Conservation (phyloP, 331 rosid species). For the Saraca asoca region DNA sequence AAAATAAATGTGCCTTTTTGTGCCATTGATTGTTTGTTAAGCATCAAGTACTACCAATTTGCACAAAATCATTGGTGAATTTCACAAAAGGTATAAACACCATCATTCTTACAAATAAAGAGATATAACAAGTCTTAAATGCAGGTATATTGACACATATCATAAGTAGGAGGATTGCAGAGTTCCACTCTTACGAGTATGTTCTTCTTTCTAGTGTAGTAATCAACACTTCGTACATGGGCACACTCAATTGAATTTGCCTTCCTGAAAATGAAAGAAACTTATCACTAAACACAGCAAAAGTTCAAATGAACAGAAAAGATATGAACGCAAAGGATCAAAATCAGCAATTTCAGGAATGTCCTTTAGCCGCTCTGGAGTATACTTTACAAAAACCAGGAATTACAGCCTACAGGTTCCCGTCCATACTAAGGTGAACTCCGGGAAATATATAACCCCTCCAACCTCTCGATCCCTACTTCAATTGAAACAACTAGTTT, state of each 20-base stretch:
- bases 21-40: constrained; percentile 17
- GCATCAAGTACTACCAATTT: constrained; percentile 9
- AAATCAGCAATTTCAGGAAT: constrained; percentile 11
- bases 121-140: constrained; percentile 17
- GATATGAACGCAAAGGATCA: background rate
- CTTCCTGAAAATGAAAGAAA: constrained; percentile 69
- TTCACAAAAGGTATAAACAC: constrained; percentile 18
- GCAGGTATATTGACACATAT: constrained; percentile 6
- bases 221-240: constrained; percentile 80
- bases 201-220: constrained; percentile 67
- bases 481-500: constrained; percentile 24
- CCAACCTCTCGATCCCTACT: constrained; percentile 16
- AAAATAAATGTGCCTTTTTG: constrained; percentile 14
- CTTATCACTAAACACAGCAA: constrained; percentile 25
- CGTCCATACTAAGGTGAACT: constrained; percentile 19
- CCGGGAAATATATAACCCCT: constrained; percentile 23
- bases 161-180: constrained; percentile 20
- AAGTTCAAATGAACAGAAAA: background rate
- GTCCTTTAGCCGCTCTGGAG: background rate
- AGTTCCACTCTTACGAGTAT: constrained; percentile 69
- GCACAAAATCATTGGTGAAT: constrained; percentile 8
- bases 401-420: background rate
- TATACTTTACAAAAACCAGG: constrained; percentile 4
- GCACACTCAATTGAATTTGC: constrained; percentile 72
- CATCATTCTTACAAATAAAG: background rate